Conservation (phyloP, 2,329 filamentous ascomycete genomes). For the Colletotrichum lindemuthianum region DNA sequence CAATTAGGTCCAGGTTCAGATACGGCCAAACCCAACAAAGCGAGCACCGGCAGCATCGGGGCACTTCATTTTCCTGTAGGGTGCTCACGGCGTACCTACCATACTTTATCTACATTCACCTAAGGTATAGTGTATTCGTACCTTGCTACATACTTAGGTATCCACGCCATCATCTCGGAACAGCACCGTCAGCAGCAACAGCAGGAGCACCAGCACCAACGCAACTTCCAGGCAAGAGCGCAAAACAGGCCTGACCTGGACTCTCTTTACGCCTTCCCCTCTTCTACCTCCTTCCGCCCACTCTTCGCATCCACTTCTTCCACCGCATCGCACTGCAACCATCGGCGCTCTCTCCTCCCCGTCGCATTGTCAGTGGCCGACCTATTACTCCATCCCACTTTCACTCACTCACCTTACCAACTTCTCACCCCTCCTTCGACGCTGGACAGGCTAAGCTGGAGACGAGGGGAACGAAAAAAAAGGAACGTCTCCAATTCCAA, state of each 20-base stretch:
- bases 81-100: no score
- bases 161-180: no score
- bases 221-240: neutral
- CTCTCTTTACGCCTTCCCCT: constrained; percentile 32
- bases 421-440: constrained; percentile 27
- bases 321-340: constrained; percentile 16
- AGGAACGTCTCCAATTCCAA: constrained; percentile 35
- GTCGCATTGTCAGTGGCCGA: constrained; percentile 18
- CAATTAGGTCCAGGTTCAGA: no score
- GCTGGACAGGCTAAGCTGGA: no score
- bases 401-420: neutral
- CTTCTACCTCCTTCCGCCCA: constrained; percentile 26
- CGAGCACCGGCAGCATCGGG: no score
- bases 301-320: constrained; percentile 17
- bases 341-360: constrained; percentile 14
- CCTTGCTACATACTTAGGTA: no score
- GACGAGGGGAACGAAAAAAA: constrained; percentile 5
- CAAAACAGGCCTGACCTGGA: constrained; percentile 29
- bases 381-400: constrained; percentile 23
- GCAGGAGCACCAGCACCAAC: constrained; percentile 2
- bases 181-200: neutral
- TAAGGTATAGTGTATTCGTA: no score
- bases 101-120: no score
- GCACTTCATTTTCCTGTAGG: no score
- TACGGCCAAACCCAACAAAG: no score